Evolutionary conservation across 768 basidiomycete genomes (phyloP), one percentile per base, ranked within the genome.

Genomic region (Lentinula guzmanii): DNA sequence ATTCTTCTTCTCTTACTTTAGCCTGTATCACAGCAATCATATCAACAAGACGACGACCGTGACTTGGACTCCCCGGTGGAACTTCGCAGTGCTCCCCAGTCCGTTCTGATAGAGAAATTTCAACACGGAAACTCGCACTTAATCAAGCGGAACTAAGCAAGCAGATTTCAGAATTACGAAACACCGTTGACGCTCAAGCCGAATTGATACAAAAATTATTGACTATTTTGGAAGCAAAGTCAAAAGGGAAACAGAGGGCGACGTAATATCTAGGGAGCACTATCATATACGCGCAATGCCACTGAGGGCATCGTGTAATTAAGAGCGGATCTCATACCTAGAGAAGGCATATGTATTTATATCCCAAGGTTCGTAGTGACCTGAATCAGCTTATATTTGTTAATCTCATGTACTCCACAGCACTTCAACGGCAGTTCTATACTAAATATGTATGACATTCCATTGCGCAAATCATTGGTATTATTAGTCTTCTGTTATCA

Each of bases 61-160:
- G 58, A 63, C 28, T 37, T 63, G 24, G 62, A 63, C 21, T 63
- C 62, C 7, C 62, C 62, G 3, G 52, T 58, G 16, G 57, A 45
- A 46, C 42, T 52, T 15, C 46, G 62, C 28, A 52, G 51, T 35
- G 56, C 52, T 24, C 37, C 52, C 51, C 59, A 7, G 24, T 43
- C 18, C 55, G 41, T 39, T 43, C 52, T 4, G 55, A 56, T 62
- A 73, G 62, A 2, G 85, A 87, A 62, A 74, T 87, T 11, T 75
- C 79, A 0, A 87, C 86, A 61, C 71, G 79, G 37, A 88, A 87
- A 65, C 75, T 87, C 1, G 85, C 84, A 4, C 80, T 85, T 67
- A 87, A 87, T 63, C 86, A 88, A 68, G 80, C 80, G 8, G 87
- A 86, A 70, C 73, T 91, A 45, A 84, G 83, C 63, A 73, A 72